A percentile compares a stretch with the other conserved stretches of the same genome.
Evolutionary conservation across 495 filamentous ascomycete species (phyloP).

Genomic region (Chaetomium cochliodes): DNA sequence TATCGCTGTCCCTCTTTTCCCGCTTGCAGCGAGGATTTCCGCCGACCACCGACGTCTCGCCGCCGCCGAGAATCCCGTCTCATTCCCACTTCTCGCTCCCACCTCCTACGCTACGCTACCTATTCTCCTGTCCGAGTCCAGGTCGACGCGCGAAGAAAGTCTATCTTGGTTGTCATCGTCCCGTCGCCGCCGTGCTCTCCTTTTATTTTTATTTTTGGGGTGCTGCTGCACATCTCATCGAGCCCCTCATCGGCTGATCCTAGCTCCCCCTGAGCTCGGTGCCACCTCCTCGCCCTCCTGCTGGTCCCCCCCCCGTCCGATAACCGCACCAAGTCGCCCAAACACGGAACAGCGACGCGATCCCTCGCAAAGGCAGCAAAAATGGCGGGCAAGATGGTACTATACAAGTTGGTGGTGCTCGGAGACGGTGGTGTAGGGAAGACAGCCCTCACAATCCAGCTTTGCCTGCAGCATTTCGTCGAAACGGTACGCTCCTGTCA

Average conservation of each 20-base stretch:
- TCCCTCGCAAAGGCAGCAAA: conserved; percentile 27
- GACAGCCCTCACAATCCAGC: conserved; percentile 96
- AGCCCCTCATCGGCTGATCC: conserved; percentile 21
- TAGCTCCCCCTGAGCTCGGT: conserved; percentile 21
- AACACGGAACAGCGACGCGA: conserved; percentile 10
- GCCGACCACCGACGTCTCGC: conserved; percentile 22
- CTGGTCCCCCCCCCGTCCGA: conserved; percentile 8
- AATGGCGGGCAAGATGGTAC: conserved; percentile 79
- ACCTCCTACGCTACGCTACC: background rate
- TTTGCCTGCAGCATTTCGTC: conserved; percentile 64
- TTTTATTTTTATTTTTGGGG: background rate
- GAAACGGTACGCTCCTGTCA: conserved; percentile 49
- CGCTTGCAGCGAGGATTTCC: conserved; percentile 22
- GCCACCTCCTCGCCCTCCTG: background rate
- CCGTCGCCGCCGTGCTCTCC: background rate
- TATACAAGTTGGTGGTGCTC: conserved; percentile 98
- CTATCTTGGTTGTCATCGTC: background rate
- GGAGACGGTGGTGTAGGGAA: conserved; percentile 81
- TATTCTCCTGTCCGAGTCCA: conserved; percentile 14
- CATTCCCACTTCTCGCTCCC: background rate
- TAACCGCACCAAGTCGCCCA: conserved; percentile 8
- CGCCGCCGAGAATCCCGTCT: conserved; percentile 11
- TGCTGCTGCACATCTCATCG: background rate
- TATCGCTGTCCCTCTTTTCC: conserved; percentile 17
- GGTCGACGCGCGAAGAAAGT: background rate